Evolutionary conservation across 2,329 filamentous ascomycete genomes (phyloP).

Genomic region (Coleophoma crateriformis): DNA sequence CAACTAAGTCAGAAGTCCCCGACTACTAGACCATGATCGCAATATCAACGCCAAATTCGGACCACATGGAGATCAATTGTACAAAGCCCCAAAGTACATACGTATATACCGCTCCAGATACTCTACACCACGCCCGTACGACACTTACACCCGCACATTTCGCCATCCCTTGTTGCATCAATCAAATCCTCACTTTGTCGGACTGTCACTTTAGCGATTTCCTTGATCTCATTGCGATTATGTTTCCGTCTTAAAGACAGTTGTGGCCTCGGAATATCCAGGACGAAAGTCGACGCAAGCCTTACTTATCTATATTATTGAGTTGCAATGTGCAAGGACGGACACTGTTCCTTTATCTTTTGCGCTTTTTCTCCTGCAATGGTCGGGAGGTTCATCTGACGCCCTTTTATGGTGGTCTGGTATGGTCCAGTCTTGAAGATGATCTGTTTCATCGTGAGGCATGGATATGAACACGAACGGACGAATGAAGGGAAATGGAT

Average conservation of each 20-base stretch:
- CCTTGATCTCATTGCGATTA: conserved; percentile 1
- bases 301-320: no score
- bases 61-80: not conserved
- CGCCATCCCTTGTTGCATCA: not conserved
- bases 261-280: no score
- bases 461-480: not conserved
- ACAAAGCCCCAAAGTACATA: not conserved
- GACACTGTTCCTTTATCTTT: no score
- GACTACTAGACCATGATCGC: no score
- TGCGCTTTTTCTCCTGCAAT: no score
- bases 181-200: conserved; percentile 2
- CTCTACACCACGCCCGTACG: not conserved
- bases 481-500: no score
- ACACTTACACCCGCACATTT: not conserved
- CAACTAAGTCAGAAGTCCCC: not conserved
- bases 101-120: not conserved
- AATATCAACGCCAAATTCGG: not conserved
- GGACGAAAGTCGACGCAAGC: no score
- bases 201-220: conserved; percentile 17
- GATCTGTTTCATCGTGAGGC: not conserved
- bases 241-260: no score
- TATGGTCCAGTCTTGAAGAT: not conserved
- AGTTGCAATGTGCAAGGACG: no score
- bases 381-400: no score
- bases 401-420: not conserved